Evolutionary conservation across 352 stramenopile species (phyloP).

Genomic region (Phytopythium litorale): DNA sequence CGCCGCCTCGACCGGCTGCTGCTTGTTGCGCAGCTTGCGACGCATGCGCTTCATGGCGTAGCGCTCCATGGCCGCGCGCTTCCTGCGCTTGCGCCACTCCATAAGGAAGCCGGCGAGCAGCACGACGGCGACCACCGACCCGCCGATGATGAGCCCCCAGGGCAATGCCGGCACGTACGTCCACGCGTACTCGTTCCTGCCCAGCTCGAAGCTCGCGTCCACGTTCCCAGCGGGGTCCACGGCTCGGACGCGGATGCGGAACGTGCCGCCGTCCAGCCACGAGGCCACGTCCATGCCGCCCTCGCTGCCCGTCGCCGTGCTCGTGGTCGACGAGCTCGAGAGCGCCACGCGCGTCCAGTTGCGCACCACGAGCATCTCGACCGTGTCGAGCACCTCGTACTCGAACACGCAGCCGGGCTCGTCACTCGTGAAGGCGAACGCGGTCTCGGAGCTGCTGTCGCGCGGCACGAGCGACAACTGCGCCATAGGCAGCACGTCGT

Average conservation of each 20-base stretch:
- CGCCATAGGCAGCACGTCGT: constrained; percentile 40
- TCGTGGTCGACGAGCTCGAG: background rate
- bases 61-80: constrained; percentile 89
- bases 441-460: constrained; percentile 56
- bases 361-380: constrained; percentile 82
- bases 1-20: constrained; percentile 73
- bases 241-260: constrained; percentile 87
- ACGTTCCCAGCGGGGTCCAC: constrained; percentile 92
- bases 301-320: constrained; percentile 66
- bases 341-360: constrained; percentile 46
- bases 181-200: constrained; percentile 92
- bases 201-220: constrained; percentile 76
- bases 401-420: constrained; percentile 90
- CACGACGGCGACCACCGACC: constrained; percentile 70
- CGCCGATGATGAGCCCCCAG: constrained; percentile 85
- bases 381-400: constrained; percentile 87
- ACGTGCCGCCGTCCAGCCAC: constrained; percentile 83
- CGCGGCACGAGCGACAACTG: constrained; percentile 45
- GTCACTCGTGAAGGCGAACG: constrained; percentile 89
- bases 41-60: constrained; percentile 95
- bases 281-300: constrained; percentile 33
- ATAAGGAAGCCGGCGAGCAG: constrained; percentile 80
- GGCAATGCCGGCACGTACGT: constrained; percentile 89
- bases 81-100: constrained; percentile 90
- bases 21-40: constrained; percentile 90